These are phyloP conservation scores for Fagopyrum tataricum DNA, from an alignment of 148 eudicot genomes.

Conservation along the genomic window DNA sequence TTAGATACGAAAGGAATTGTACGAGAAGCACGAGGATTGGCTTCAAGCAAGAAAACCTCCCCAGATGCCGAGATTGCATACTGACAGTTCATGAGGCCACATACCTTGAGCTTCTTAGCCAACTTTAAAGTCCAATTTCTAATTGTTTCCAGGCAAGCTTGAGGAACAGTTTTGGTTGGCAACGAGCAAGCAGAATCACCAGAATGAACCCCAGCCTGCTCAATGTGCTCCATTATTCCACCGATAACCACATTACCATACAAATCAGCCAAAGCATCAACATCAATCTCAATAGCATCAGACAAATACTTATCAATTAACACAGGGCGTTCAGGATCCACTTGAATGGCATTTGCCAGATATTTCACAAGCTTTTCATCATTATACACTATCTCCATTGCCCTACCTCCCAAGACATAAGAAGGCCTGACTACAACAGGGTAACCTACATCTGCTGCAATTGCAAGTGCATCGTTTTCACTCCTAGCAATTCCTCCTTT, in stretches of 20 bases:
- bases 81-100: conserved; percentile 96
- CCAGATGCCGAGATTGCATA: conserved; percentile 85
- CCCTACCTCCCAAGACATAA: conserved; percentile 92
- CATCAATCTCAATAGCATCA: conserved; percentile 87
- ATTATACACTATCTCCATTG: conserved; percentile 94
- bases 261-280: conserved; percentile 77
- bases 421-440: conserved; percentile 98
- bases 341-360: conserved; percentile 75
- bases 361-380: conserved; percentile 76
- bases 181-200: conserved; percentile 94
- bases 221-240: conserved; percentile 98
- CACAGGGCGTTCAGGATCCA: conserved; percentile 93
- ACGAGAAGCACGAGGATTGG: conserved; percentile 97
- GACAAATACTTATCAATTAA: conserved; percentile 71
- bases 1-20: conserved; percentile 94
- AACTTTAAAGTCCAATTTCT: conserved; percentile 84
- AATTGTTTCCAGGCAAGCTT: conserved; percentile 61
- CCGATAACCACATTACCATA: conserved; percentile 93
- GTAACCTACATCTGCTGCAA: conserved; percentile 88
- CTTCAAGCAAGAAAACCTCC: conserved; percentile 85
- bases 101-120: conserved; percentile 76
- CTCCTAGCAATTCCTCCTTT: conserved; percentile 94
- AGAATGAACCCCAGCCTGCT: conserved; percentile 98
- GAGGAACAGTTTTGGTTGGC: conserved; percentile 71
- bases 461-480: conserved; percentile 73